Conservation (phyloP, 208 protist genomes). For the Dictyostelium gargantuum region DNA sequence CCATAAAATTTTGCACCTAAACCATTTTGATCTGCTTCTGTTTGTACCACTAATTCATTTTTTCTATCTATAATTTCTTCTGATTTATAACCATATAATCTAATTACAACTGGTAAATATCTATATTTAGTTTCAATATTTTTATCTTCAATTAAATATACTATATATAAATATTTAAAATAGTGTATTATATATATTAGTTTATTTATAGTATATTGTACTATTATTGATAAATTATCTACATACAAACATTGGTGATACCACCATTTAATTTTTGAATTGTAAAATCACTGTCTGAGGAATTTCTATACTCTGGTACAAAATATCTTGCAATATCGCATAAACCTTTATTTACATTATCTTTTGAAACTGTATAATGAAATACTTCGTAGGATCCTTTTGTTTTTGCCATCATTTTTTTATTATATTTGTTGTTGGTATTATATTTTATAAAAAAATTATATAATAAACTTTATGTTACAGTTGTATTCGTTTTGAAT, state of each 20-base stretch:
- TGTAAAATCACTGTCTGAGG: constrained; percentile 26
- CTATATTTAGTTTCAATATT: constrained; percentile 45
- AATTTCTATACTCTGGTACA: constrained; percentile 39
- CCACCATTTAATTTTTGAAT: constrained; percentile 60
- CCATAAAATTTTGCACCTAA: constrained; percentile 70
- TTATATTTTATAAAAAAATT: no score
- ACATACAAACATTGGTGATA: constrained; percentile 68
- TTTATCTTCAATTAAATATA: constrained; percentile 63
- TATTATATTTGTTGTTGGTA: no score
- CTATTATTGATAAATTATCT: background rate
- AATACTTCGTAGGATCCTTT: constrained; percentile 61
- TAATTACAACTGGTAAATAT: constrained; percentile 63
- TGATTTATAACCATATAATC: constrained; percentile 68
- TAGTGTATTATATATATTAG: background rate
- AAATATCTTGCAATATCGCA: constrained; percentile 48
- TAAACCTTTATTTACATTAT: constrained; percentile 34
- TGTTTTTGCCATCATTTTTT: constrained; percentile 6
- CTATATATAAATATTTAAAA: background rate
- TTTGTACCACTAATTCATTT: constrained; percentile 63
- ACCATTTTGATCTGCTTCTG: constrained; percentile 57
- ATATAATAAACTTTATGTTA: no score
- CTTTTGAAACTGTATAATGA: constrained; percentile 52
- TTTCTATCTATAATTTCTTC: constrained; percentile 65
- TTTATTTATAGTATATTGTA: background rate
- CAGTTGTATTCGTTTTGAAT: no score